These are phyloP conservation scores for Fusarium sp. DNA, from an alignment of 2,329 filamentous ascomycete species.

Conservation along the genomic window DNA sequence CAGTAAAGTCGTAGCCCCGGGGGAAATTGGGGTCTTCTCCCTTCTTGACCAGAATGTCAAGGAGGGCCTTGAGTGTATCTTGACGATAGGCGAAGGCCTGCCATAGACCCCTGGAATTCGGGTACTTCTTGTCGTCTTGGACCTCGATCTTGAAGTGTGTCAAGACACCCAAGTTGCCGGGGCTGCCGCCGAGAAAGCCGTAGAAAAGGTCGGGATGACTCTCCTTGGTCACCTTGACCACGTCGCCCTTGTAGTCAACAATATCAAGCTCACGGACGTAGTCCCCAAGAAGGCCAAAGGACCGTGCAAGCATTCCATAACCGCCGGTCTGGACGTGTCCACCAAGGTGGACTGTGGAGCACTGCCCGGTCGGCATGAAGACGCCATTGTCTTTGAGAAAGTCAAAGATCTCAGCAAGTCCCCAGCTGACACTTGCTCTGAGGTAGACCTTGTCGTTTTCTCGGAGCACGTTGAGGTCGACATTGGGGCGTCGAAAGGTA, in stretches of 20 bases:
- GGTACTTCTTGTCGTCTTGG: constrained; percentile 51
- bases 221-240: constrained; percentile 59
- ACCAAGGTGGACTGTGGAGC: constrained; percentile 57
- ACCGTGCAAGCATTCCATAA: constrained; percentile 59
- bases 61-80: constrained; percentile 51
- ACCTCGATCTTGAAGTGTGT: constrained; percentile 62
- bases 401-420: constrained; percentile 55
- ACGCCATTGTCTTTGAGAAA: constrained; percentile 54
- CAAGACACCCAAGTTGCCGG: constrained; percentile 68
- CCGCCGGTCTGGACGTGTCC: constrained; percentile 62
- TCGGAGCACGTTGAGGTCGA: constrained; percentile 46
- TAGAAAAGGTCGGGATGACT: constrained; percentile 69
- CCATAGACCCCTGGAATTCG: constrained; percentile 54
- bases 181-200: constrained; percentile 68
- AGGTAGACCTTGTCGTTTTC: constrained; percentile 26
- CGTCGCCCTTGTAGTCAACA: constrained; percentile 58
- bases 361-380: constrained; percentile 61
- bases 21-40: constrained; percentile 56
- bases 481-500: constrained; percentile 39
- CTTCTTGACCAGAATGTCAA: constrained; percentile 57
- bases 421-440: constrained; percentile 55
- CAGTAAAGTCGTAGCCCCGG: constrained; percentile 59
- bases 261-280: constrained; percentile 62
- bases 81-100: constrained; percentile 48
- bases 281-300: constrained; percentile 66